Evolutionary conservation across 768 basidiomycete genomes (phyloP), one percentile per base, ranked within the genome.

Genomic region (Mycena epipterygia): DNA sequence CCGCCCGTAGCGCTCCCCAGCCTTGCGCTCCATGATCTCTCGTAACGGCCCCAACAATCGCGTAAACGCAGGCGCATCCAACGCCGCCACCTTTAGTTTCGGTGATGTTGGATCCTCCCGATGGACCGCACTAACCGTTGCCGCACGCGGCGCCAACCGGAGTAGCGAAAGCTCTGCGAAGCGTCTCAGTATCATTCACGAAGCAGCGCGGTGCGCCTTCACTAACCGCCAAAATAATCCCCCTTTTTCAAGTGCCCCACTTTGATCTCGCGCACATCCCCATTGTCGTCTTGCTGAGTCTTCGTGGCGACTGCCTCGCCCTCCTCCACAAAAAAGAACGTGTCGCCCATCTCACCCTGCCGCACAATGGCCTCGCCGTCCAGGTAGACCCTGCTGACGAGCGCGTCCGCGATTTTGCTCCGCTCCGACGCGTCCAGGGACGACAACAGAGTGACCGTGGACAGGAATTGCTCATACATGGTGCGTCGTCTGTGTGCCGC

Each of bases 261-360:
- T 17, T 88, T 82, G 56, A 94, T 87, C 75, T 94, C 91, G 30
- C 84, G 86, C 78, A 83, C 78, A 52, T 89, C 85, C 0, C 89
- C 91, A 52, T 88, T 87, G 21, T 89, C 90, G 42, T 80, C 84
- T 67, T 85, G 84, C 67, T 91, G 89, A 51, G 84, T 83, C 83
- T 98, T 97, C 51, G 93, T 93, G 0, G 95, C 96, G 55, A 90
- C 84, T 2, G 97, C 97, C 73, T 94, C 91, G 21, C 97, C 97
- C 75, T 95, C 95, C 79, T 99, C 98, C 35, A 99, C 91, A 71
- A 99, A 96, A 86, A 96, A 99, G 84, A 99, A 99, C 41, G 95
- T 96, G 76, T 97, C 95, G 11, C 98, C 97, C 83, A 95, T 91
- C 73, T 99, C 98, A 63, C 97, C 97, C 80, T 99, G 93, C 55